Conservation (phyloP, 805 yeast genomes). For the Lipomyces orientalis region DNA sequence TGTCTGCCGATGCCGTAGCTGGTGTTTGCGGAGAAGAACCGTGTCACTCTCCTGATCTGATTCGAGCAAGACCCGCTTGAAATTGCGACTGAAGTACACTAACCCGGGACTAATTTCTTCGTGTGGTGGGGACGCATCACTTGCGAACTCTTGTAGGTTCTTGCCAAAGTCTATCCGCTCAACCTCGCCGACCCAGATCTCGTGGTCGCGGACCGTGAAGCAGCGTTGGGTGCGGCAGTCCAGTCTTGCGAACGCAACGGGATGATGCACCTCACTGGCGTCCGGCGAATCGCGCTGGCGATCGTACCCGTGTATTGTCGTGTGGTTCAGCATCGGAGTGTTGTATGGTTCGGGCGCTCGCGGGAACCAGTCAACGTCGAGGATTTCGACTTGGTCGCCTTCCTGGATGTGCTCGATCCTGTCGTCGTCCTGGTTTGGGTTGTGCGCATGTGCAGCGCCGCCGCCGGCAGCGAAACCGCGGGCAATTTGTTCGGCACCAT, state of each 20-base stretch:
- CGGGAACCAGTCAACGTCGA: conserved; percentile 61
- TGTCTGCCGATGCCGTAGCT: background rate
- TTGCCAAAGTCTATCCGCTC: conserved; percentile 47
- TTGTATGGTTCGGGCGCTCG: conserved; percentile 48
- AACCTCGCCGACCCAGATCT: conserved; percentile 86
- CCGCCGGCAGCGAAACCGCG: conserved; percentile 69
- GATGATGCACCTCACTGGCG: background rate
- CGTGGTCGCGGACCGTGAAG: conserved; percentile 78
- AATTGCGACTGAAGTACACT: conserved; percentile 21
- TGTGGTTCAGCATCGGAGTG: conserved; percentile 29
- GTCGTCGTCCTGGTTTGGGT: conserved; percentile 1
- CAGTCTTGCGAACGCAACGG: conserved; percentile 29
- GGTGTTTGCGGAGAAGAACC: background rate
- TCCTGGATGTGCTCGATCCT: background rate
- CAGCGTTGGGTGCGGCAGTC: conserved; percentile 37
- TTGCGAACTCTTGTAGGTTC: background rate
- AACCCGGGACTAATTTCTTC: conserved; percentile 15
- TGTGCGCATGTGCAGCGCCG: background rate
- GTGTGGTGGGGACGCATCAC: background rate
- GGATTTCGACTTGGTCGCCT: conserved; percentile 14
- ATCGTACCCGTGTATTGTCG: conserved; percentile 7
- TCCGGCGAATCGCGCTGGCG: background rate
- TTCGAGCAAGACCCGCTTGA: conserved; percentile 9
- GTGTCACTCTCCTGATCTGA: background rate
- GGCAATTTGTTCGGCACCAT: conserved; percentile 62